Conservation (phyloP, 306 rosid species). For the Medicago ruthenica region DNA sequence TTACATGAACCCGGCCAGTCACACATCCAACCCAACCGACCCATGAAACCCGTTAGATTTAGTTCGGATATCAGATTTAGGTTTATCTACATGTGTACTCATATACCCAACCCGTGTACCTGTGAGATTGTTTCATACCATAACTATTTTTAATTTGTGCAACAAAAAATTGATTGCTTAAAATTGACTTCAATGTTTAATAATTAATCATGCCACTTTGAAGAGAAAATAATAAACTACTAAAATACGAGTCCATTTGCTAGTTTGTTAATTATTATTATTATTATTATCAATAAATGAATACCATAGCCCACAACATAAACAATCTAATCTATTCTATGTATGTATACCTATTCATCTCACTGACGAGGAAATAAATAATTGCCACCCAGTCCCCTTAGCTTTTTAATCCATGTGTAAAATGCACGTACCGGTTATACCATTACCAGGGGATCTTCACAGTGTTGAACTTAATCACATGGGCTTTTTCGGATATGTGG, state of each 20-base stretch:
- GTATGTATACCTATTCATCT: slow-evolving; percentile 9
- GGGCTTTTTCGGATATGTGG: neutral
- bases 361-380: neutral
- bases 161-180: neutral
- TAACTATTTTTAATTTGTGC: too few species aligned
- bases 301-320: slow-evolving; percentile 33
- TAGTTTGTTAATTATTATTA: neutral
- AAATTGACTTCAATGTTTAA: neutral
- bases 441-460: neutral
- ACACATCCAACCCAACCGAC: too few species aligned
- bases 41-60: too few species aligned
- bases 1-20: too few species aligned
- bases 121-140: too few species aligned
- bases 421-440: neutral
- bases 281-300: slow-evolving; percentile 23
- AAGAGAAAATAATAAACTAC: neutral
- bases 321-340: slow-evolving; percentile 27
- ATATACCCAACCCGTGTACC: too few species aligned
- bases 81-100: too few species aligned
- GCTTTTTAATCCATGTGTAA: neutral
- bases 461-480: neutral
- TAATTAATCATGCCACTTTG: neutral
- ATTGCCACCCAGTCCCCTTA: neutral
- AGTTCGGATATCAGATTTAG: too few species aligned
- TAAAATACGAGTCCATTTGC: neutral